Percentiles rank a stretch among this genome's conserved stretches.
phyloP scores from a whole-genome alignment of 371 early-diverging fungal genomes.

The Lichtheimia corymbifera region DNA sequence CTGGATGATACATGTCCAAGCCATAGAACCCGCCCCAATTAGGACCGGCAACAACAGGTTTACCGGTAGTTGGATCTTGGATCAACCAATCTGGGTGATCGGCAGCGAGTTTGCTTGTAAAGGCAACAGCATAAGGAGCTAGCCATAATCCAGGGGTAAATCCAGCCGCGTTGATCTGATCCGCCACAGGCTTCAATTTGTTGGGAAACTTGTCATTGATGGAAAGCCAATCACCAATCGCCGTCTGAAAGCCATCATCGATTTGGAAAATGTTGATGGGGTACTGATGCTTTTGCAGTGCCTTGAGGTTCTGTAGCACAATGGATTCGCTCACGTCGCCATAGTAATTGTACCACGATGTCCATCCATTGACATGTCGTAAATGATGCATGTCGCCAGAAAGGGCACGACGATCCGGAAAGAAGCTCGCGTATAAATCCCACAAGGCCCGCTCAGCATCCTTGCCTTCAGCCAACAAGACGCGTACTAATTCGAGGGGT shows the following conservation, averaged over 20 bases:
- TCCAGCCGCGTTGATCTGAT: slow-evolving; percentile 41
- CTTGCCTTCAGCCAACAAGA: slow-evolving; percentile 35
- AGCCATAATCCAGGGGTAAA: slow-evolving; percentile 61
- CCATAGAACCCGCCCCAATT: slow-evolving; percentile 59
- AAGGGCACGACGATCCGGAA: slow-evolving; percentile 30
- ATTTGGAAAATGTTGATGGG: slow-evolving; percentile 64
- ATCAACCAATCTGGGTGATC: slow-evolving; percentile 62
- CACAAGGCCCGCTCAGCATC: slow-evolving; percentile 43
- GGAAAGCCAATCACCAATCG: slow-evolving; percentile 63
- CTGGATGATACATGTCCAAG: slow-evolving; percentile 51
- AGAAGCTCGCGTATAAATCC: slow-evolving; percentile 49
- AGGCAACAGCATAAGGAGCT: slow-evolving; percentile 59
- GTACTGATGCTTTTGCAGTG: slow-evolving; percentile 39
- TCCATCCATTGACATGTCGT: slow-evolving; percentile 53
- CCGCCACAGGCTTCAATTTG: slow-evolving; percentile 47
- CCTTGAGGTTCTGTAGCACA: slow-evolving; percentile 46
- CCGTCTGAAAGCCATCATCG: slow-evolving; percentile 61
- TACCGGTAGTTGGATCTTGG: slow-evolving; percentile 29
- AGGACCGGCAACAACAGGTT: slow-evolving; percentile 44
- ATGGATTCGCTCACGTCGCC: slow-evolving; percentile 57
- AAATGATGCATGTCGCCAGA: slow-evolving; percentile 24
- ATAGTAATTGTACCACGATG: slow-evolving; percentile 63
- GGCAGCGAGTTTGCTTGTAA: slow-evolving; percentile 43
- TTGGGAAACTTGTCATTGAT: slow-evolving; percentile 55
- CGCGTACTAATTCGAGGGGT: slow-evolving; percentile 28